Evolutionary conservation across 768 basidiomycete species (phyloP).

Genomic region (Steccherinum ochraceum): DNA sequence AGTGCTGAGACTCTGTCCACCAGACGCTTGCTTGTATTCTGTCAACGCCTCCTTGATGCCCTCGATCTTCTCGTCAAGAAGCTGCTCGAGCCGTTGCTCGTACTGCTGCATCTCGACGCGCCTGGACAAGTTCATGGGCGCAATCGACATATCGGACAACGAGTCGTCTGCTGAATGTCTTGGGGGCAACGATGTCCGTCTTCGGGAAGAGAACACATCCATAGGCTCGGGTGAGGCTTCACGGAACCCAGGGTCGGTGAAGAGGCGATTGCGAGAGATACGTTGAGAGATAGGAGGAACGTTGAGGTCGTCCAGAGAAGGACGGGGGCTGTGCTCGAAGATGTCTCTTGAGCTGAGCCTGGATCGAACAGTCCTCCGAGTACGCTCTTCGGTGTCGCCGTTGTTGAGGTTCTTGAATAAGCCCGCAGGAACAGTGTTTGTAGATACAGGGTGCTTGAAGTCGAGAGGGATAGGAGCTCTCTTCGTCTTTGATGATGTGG

Average conservation of each 20-base stretch:
- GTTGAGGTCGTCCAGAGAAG: conserved; percentile 73
- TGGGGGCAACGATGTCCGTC: conserved; percentile 29
- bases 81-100: conserved; percentile 53
- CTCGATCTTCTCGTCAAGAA: conserved; percentile 67
- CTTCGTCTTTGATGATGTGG: conserved; percentile 34
- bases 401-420: conserved; percentile 75
- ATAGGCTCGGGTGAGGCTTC: conserved; percentile 19
- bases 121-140: conserved; percentile 45
- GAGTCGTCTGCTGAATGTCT: conserved; percentile 25
- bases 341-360: conserved; percentile 69
- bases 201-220: conserved; percentile 34
- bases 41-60: conserved; percentile 37
- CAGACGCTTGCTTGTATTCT: conserved; percentile 12
- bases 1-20: conserved; percentile 26
- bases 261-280: conserved; percentile 44
- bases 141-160: conserved; percentile 27
- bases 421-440: conserved; percentile 79
- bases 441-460: conserved; percentile 58
- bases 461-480: conserved; percentile 77
- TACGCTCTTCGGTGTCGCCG: conserved; percentile 50
- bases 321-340: conserved; percentile 39
- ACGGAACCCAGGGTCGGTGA: conserved; percentile 50
- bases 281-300: conserved; percentile 65
- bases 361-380: conserved; percentile 67
- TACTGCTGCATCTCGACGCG: conserved; percentile 53